Evolutionary conservation across 2,329 filamentous ascomycete genomes (phyloP).

Genomic region (Epichloe amarillans): DNA sequence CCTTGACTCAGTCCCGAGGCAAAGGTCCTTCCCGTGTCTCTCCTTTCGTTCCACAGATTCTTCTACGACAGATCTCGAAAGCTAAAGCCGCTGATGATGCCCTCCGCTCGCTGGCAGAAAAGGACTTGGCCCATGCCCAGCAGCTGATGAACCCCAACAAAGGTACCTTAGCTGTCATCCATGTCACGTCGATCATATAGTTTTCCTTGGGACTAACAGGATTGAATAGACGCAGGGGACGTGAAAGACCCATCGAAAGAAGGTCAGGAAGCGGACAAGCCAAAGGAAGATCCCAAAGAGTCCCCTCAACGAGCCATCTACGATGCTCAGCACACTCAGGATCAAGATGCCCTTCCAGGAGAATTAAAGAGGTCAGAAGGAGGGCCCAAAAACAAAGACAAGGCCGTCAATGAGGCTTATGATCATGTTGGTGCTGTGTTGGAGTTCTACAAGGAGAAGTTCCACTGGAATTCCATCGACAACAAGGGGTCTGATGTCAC

Average conservation of each 20-base stretch:
- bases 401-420: slow-evolving; percentile 33
- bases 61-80: slow-evolving; percentile 26
- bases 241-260: background rate
- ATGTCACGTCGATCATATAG: background rate
- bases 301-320: slow-evolving; percentile 29
- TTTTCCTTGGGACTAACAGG: background rate
- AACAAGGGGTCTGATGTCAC: slow-evolving; percentile 35
- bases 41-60: slow-evolving; percentile 25
- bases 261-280: background rate
- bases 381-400: slow-evolving; percentile 25
- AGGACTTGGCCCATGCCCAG: slow-evolving; percentile 26
- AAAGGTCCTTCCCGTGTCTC: slow-evolving; percentile 5
- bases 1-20: slow-evolving; percentile 18
- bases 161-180: slow-evolving; percentile 6
- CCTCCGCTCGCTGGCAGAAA: slow-evolving; percentile 22
- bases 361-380: slow-evolving; percentile 29
- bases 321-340: slow-evolving; percentile 25
- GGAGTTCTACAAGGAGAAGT: slow-evolving; percentile 35
- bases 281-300: slow-evolving; percentile 10
- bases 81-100: slow-evolving; percentile 25
- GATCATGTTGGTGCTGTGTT: slow-evolving; percentile 36
- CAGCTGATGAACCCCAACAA: slow-evolving; percentile 13
- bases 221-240: background rate
- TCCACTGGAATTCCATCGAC: slow-evolving; percentile 38
- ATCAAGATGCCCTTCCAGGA: slow-evolving; percentile 28